Evolutionary conservation across 768 basidiomycete species (phyloP).

Genomic region (Pleurotus giganteus): DNA sequence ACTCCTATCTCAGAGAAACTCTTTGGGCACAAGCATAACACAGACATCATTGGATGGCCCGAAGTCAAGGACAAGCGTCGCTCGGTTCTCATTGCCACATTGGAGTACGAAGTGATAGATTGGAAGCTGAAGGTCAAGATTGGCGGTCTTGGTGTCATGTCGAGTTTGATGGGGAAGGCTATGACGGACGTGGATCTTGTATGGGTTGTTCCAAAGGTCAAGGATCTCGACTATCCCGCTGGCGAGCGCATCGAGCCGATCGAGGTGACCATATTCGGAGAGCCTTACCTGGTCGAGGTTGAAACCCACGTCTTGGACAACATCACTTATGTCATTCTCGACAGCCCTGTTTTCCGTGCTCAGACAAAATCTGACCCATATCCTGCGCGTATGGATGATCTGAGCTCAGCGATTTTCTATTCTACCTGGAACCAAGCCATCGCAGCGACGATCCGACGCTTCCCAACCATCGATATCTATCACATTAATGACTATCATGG

Average conservation of each 20-base stretch:
- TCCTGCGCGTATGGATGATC: constrained; percentile 95
- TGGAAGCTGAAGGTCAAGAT: constrained; percentile 99
- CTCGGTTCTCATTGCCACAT: constrained; percentile 87
- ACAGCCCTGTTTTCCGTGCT: constrained; percentile 94
- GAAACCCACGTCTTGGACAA: constrained; percentile 92
- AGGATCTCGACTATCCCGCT: constrained; percentile 88
- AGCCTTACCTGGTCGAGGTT: constrained; percentile 93
- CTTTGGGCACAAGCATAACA: constrained; percentile 58
- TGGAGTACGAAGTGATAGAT: constrained; percentile 96
- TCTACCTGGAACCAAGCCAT: constrained; percentile 99
- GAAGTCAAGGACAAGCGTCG: constrained; percentile 89
- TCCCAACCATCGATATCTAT: constrained; percentile 88
- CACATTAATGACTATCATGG: constrained; percentile 97
- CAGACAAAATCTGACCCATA: constrained; percentile 96
- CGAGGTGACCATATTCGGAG: constrained; percentile 95
- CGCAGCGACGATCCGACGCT: constrained; percentile 83
- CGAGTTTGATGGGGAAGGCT: constrained; percentile 94
- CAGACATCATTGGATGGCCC: constrained; percentile 94
- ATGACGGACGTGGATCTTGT: constrained; percentile 96
- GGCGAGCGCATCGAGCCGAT: constrained; percentile 93
- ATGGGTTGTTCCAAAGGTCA: constrained; percentile 94
- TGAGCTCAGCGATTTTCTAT: constrained; percentile 96
- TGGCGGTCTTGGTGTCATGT: constrained; percentile 97
- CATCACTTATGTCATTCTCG: constrained; percentile 92
- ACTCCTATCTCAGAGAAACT: constrained; percentile 69